phyloP scores from a whole-genome alignment of 2,329 filamentous ascomycete species.

The Monilinia aucupariae region DNA sequence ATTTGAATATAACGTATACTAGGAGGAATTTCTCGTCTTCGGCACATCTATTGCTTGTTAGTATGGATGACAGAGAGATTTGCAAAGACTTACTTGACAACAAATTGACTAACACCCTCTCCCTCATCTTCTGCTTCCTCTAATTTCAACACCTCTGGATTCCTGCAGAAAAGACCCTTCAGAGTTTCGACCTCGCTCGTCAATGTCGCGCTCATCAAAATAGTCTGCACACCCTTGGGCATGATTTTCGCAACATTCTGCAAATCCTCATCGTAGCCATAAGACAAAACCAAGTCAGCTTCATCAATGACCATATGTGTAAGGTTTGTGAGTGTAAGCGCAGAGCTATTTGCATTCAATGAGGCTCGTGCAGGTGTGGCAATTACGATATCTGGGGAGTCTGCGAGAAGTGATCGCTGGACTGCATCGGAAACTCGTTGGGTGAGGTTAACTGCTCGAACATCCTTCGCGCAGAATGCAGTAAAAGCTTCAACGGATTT shows the following conservation, averaged over 20 bases:
- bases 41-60: conserved; percentile 54
- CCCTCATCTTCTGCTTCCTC: conserved; percentile 75
- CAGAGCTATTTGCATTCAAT: conserved; percentile 67
- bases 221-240: conserved; percentile 80
- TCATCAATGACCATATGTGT: conserved; percentile 81
- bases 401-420: conserved; percentile 77
- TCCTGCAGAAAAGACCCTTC: conserved; percentile 77
- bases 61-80: conserved; percentile 1
- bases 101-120: conserved; percentile 76
- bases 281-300: conserved; percentile 86
- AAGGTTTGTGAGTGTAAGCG: conserved; percentile 65
- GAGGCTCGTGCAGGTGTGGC: conserved; percentile 84
- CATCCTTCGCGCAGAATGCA: conserved; percentile 76
- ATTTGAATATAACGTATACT: conserved; percentile 89
- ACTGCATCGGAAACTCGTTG: conserved; percentile 87
- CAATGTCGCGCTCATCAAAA: conserved; percentile 90
- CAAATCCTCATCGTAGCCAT: conserved; percentile 89
- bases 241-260: conserved; percentile 71
- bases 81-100: conserved; percentile 59
- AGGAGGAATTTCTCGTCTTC: conserved; percentile 97
- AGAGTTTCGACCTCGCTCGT: conserved; percentile 81
- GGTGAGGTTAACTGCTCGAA: conserved; percentile 79
- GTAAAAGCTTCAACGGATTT: conserved; percentile 73
- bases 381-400: conserved; percentile 81
- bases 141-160: conserved; percentile 73